Conservation (phyloP, 2,329 filamentous ascomycete species). For the Coniella lustricola region DNA sequence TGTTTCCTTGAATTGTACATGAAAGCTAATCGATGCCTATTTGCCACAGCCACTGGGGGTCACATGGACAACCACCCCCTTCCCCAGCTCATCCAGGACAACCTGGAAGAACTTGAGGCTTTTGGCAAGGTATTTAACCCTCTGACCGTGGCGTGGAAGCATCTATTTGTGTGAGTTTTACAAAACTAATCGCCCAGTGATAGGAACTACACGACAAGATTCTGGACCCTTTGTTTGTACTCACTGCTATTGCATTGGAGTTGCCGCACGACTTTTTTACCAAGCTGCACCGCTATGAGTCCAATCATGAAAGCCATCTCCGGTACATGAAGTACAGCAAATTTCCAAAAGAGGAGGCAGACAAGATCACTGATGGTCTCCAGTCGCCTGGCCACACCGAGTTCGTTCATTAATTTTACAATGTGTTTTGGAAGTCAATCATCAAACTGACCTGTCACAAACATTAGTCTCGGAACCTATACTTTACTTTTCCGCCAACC, state of each 20-base stretch:
- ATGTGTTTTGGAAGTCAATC: too few relatives aligned
- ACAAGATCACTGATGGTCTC: slow-evolving; percentile 29
- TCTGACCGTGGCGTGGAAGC: too few relatives aligned
- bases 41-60: slow-evolving; percentile 1
- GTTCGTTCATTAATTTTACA: too few relatives aligned
- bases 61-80: slow-evolving; percentile 25
- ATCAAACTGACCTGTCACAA: too few relatives aligned
- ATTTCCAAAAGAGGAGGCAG: slow-evolving; percentile 42
- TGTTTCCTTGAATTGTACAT: neutral
- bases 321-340: slow-evolving; percentile 54
- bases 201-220: slow-evolving; percentile 38
- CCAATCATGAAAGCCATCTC: slow-evolving; percentile 20
- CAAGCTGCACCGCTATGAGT: slow-evolving; percentile 30
- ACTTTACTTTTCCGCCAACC: slow-evolving; percentile 49
- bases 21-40: neutral
- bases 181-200: too few relatives aligned
- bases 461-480: slow-evolving; percentile 34
- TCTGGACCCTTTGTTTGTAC: slow-evolving; percentile 41
- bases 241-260: slow-evolving; percentile 52
- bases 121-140: slow-evolving; percentile 25
- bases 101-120: slow-evolving; percentile 26
- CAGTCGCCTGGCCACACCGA: slow-evolving; percentile 42
- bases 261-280: slow-evolving; percentile 47
- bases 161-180: too few relatives aligned
- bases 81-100: slow-evolving; percentile 25